These are phyloP conservation scores for Cryptosporidium xiaoi DNA, from an alignment of 169 alveolate genomes.

Conservation along the genomic window DNA sequence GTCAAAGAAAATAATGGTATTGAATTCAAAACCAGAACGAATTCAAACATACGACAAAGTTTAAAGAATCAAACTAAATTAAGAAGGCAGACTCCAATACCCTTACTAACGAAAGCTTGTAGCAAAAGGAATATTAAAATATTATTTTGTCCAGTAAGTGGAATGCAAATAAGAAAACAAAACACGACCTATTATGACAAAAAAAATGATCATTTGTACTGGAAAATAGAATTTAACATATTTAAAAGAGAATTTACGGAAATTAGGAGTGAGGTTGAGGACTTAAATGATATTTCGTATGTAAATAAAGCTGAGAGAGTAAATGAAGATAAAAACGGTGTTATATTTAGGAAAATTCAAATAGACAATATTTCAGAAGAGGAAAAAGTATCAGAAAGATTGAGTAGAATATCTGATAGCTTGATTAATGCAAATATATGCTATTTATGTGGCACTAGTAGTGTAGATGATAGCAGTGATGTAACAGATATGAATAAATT, in stretches of 20 bases:
- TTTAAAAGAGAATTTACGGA: neutral
- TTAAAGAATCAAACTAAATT: constrained; percentile 9
- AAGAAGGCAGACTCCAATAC: constrained; percentile 21
- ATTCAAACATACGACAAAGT: neutral
- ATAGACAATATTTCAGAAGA: constrained; percentile 24
- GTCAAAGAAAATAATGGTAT: neutral
- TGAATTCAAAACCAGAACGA: neutral
- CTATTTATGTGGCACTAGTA: too few relatives aligned
- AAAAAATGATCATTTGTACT: constrained; percentile 17
- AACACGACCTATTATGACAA: constrained; percentile 60
- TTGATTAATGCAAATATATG: neutral
- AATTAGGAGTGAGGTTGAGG: too few relatives aligned
- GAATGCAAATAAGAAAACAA: constrained; percentile 48
- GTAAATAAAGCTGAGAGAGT: neutral
- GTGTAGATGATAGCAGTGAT: too few relatives aligned
- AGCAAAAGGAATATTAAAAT: constrained; percentile 34
- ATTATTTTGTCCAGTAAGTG: constrained; percentile 57
- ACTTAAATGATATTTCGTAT: neutral
- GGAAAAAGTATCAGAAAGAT: constrained; percentile 7
- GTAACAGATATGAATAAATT: neutral
- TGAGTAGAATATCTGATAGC: neutral
- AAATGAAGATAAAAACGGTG: neutral
- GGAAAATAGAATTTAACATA: constrained; percentile 53
- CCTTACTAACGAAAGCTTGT: constrained; percentile 58
- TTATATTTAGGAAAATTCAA: neutral